Evolutionary conservation across 257 asterid genomes (phyloP), one percentile per base, ranked within the genome.

Genomic region (Leonotis leonurus): DNA sequence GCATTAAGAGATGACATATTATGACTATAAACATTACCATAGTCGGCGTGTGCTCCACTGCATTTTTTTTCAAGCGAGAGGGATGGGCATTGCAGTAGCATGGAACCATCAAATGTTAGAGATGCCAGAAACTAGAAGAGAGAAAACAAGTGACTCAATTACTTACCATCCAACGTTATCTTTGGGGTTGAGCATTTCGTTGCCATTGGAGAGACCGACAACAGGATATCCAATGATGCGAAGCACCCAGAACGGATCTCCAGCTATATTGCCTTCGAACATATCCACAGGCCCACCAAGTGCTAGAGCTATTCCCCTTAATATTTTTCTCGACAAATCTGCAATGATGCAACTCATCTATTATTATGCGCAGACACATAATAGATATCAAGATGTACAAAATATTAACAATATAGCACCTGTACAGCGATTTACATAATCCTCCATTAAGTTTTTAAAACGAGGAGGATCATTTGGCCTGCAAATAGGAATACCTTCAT

Each of bases 21-120:
- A 64, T 8, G 40, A 62, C 53, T 32, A 65, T 33, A 65, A 67
- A 44, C 54, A 25, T 62, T 92, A 92, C 99, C 99, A 26, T 92
- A 89, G 74, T 89, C 99, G 0, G 99, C 87, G 79, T 92, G 99
- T 39, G 96, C 97, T 72, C 97, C 97, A 65, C 97, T 92, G 85
- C 64, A 75, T 56, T 67, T 61, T 67, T 61, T 64, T 73, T 58
- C 67, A 44, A 37, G 70, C 4, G 62, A 67, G 14, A 17, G 44
- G 36, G 55, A 58, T 13, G 64, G 33, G 40, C 24, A 72, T 51
- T 5, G 53, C 70, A 76, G 51, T 49, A 72, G 56, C 64, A 66
- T 5, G 50, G 55, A 68, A 69, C 39, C 68, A 62, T 37, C 51
- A 44, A 8, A 35, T 3, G 57, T 67, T 68, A 74, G 73, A 63